Evolutionary conservation across 805 yeast genomes (phyloP).

Genomic region (Schwanniomyces yamadae): DNA sequence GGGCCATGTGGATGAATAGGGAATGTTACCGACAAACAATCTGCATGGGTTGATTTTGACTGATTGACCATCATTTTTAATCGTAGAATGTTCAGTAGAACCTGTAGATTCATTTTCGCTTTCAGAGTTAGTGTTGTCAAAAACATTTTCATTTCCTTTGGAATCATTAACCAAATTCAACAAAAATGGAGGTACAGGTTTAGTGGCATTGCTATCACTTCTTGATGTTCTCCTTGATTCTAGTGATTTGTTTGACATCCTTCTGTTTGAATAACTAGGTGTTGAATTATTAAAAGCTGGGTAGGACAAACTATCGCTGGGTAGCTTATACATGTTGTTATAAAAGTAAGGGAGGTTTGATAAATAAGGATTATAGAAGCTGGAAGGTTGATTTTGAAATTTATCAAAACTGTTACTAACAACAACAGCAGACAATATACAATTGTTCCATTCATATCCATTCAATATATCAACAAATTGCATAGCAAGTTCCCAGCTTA

Average conservation of each 20-base stretch:
- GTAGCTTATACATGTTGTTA: constrained; percentile 4
- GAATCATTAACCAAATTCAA: constrained; percentile 20
- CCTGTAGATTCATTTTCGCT: background rate
- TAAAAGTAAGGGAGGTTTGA: constrained; percentile 4
- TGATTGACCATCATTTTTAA: constrained; percentile 23
- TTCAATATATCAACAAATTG: constrained; percentile 16
- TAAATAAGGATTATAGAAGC: constrained; percentile 5
- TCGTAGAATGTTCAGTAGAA: constrained; percentile 12
- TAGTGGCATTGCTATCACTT: constrained; percentile 8
- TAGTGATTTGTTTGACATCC: constrained; percentile 12
- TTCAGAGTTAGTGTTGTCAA: constrained; percentile 5
- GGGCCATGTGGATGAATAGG: constrained; percentile 44
- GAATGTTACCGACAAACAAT: constrained; percentile 57
- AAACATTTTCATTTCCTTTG: background rate
- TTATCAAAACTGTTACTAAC: constrained; percentile 2
- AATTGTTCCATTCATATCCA: constrained; percentile 25
- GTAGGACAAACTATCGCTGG: constrained; percentile 1
- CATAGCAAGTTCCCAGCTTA: constrained; percentile 1
- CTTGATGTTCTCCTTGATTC: constrained; percentile 13
- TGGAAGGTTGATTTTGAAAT: background rate
- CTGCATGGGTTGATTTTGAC: constrained; percentile 43
- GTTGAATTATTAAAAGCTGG: constrained; percentile 4
- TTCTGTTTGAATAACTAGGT: constrained; percentile 10
- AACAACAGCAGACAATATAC: constrained; percentile 16
- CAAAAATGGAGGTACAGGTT: constrained; percentile 26